Evolutionary conservation across 139 green algal species (phyloP), one percentile per base, ranked within the genome.

Genomic region (Marvania coccoides): DNA sequence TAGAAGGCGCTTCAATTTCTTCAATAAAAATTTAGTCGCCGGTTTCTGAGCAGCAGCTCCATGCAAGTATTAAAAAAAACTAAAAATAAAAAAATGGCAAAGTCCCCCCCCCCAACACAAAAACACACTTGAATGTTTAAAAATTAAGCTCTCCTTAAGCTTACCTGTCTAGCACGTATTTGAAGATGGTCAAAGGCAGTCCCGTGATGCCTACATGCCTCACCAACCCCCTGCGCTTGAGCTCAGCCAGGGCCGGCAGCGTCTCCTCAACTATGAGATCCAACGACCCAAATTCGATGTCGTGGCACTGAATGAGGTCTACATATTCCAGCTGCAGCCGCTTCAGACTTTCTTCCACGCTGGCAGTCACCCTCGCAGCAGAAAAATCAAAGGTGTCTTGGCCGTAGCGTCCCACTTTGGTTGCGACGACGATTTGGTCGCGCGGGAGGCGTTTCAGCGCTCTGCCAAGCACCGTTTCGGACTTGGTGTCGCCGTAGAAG

Each of bases 371-470:
- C 8, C 87, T 76, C 26, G 83, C 78, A 1, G 85, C 85, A 47
- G 45, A 67, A 74, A 98, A 98, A 63, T 96, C 87, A 79, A 94
- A 95, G 4, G 58, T 54, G 19, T 88, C 69, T 7, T 65, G n/a
- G 5, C 91, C 90, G 59, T 97, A 98, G 15, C 93, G 81, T 1
- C 91, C 91, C 6, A 93, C 83, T 63, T 98, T 98, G 35, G 90
- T 96, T 19, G 86, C 72, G 2, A 98, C 47, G 3, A 98, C 65
- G 3, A 94, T 67, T 46, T 96, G 57, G 13, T 85, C 80, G 1
- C 92, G 70, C 0, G 91, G 91, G 23, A 98, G 62, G 30, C 66
- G 72, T 28, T 82, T 77, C 29, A 98, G 67, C 0, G 73, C 85
- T 33, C 73, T 60, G 1, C 90, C 90, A 23, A 96, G 63, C 36